Evolutionary conservation across 2,329 filamentous ascomycete genomes (phyloP), one percentile per base, ranked within the genome.

Genomic region (Cryphonectria radicalis): DNA sequence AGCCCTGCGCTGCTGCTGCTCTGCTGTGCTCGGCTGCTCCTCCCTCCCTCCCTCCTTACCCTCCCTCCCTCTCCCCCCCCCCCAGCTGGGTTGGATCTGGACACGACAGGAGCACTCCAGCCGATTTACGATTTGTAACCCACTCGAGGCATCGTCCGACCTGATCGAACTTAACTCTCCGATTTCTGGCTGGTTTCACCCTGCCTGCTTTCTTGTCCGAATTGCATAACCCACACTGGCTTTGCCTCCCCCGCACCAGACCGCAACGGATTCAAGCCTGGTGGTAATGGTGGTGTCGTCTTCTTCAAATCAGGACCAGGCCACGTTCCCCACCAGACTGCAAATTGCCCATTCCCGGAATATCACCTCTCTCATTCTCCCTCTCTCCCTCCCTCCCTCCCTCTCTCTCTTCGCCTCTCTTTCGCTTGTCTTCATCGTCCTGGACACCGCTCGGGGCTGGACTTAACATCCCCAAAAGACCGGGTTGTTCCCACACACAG

Each of bases 391-490:
- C 17, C 19, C 42, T 37, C 65, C 43, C 60, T 62, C 53, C 35
- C 22, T 32, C 35, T 28, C 60, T 25, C 62, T 63, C 25, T 50
- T 7, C 10, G 7, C n/a, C 46, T 6, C 46, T 50, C 46, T n/a
- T 28, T 59, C 55, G 55, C 55, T 17, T 59, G 55, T 59, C 25
- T 19, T 71, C 67, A 35, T 62, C 60, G 70, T 66, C 67, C 43
- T 60, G 64, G 63, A 70, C 57, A 72, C 67, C 63, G 67, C 63
- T 72, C 68, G 70, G 65, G n/a, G n/a, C 62, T 70, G 43, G 63
- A 63, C 37, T 46, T 37, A 46, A 63, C 40, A 68, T 50, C 53
- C 8, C 57, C 67, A 66, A 37, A 43, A 55, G 66, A 32, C 70
- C 43, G 60, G 37, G 46, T 25, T 17, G 55, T 59, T 42, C 22